Conservation (phyloP, 2,329 filamentous ascomycete genomes). For the Apiospora malaysiana region DNA sequence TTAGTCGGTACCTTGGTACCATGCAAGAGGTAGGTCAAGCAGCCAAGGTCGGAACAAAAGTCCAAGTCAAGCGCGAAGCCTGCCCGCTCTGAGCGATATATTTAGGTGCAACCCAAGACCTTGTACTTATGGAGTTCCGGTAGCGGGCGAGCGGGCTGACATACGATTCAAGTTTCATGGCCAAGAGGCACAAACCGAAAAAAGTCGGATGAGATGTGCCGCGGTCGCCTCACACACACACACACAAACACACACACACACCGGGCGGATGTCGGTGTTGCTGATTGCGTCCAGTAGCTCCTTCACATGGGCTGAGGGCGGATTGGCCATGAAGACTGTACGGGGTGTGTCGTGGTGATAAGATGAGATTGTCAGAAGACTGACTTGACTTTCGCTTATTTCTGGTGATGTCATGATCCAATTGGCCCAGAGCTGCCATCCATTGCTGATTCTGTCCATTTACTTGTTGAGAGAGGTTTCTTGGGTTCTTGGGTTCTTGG, state of each 20-base stretch:
- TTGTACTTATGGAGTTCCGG: slow-evolving; percentile 11
- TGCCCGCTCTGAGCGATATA: slow-evolving; percentile 11
- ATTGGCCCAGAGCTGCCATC: background rate
- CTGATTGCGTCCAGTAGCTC: background rate
- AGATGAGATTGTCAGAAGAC: background rate
- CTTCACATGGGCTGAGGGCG: background rate
- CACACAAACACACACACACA: background rate
- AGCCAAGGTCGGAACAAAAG: slow-evolving; percentile 4
- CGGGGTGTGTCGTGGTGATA: background rate
- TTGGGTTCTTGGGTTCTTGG: background rate
- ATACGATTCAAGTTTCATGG: slow-evolving; percentile 17
- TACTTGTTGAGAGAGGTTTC: slow-evolving; percentile 4
- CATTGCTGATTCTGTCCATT: background rate
- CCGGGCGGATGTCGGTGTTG: slow-evolving; percentile 11
- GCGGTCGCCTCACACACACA: background rate
- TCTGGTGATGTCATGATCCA: background rate
- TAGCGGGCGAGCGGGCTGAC: slow-evolving; percentile 9
- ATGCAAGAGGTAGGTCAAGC: background rate
- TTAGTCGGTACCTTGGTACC: background rate
- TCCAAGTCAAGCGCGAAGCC: background rate
- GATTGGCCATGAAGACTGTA: background rate
- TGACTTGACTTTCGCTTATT: background rate
- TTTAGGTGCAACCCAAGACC: slow-evolving; percentile 18
- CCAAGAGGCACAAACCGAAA: background rate
- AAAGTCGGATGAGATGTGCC: slow-evolving; percentile 4